Evolutionary conservation across 108 stramenopile genomes (phyloP).

Genomic region (Nitzschia sp.): DNA sequence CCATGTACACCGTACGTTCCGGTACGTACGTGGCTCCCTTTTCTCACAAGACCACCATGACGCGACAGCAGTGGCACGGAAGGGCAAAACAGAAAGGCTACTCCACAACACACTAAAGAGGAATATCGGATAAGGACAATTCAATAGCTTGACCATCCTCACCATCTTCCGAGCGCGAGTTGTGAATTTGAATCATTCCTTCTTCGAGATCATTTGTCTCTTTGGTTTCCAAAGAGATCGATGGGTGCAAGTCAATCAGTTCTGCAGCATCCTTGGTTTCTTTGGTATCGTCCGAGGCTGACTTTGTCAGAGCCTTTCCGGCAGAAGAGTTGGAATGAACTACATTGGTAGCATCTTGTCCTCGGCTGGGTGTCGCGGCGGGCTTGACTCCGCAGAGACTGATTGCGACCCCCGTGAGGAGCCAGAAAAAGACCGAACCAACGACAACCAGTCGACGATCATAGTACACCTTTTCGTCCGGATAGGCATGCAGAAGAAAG

Average conservation of each 20-base stretch:
- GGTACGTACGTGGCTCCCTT: neutral
- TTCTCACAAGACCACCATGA: neutral
- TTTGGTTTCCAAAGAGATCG: neutral
- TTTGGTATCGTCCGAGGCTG: neutral
- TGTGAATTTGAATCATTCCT: neutral
- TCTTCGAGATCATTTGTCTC: neutral
- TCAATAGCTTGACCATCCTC: neutral
- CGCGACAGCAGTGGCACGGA: too few species aligned
- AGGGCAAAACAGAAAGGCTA: too few species aligned
- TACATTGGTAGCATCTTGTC: neutral
- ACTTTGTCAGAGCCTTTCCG: neutral
- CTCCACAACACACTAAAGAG: too few species aligned
- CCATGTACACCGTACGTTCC: neutral
- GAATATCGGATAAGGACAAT: neutral
- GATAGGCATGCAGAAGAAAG: neutral
- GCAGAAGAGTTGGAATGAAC: too few species aligned
- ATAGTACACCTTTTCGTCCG: neutral
- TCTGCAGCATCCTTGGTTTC: neutral
- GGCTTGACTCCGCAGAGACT: slow-evolving; percentile 1
- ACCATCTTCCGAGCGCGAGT: neutral
- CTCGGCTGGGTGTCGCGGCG: too few species aligned
- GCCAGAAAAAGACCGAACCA: slow-evolving; percentile 3
- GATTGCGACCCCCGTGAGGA: neutral
- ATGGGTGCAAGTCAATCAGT: neutral
- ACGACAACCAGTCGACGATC: neutral